Evolutionary conservation across 1,284 basidiomycete genomes (phyloP).

Genomic region (Fistulinella cinereoalba): DNA sequence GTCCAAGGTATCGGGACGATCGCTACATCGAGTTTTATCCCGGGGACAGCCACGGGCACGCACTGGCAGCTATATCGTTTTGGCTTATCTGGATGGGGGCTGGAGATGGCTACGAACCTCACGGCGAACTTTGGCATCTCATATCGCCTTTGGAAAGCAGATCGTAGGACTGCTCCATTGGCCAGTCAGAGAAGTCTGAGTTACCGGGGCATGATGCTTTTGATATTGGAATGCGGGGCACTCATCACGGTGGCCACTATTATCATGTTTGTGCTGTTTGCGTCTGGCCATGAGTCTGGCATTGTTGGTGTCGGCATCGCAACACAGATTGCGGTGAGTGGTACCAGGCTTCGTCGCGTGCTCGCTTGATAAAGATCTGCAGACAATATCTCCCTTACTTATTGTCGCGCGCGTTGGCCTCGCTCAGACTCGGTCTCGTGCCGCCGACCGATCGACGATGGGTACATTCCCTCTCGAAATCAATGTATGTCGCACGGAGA

Average conservation of each 20-base stretch:
- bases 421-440: not conserved
- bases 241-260: slow-evolving; percentile 20
- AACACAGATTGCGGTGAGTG: slow-evolving; percentile 19
- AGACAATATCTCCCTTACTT: slow-evolving; percentile 20
- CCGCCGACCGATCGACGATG: not conserved
- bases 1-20: slow-evolving; percentile 11
- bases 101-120: slow-evolving; percentile 18
- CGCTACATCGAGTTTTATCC: slow-evolving; percentile 17
- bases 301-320: slow-evolving; percentile 18
- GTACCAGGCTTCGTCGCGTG: not conserved
- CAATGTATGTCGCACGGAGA: slow-evolving; percentile 2
- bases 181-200: slow-evolving; percentile 6
- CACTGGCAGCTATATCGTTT: slow-evolving; percentile 3
- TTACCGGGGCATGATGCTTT: slow-evolving; percentile 12
- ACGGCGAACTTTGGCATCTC: slow-evolving; percentile 20
- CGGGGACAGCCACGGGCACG: slow-evolving; percentile 3
- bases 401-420: slow-evolving; percentile 20
- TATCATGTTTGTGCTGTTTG: slow-evolving; percentile 19
- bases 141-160: slow-evolving; percentile 17
- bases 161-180: slow-evolving; percentile 4
- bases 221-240: slow-evolving; percentile 21
- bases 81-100: slow-evolving; percentile 18
- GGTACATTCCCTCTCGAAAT: slow-evolving; percentile 7
- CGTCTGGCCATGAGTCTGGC: slow-evolving; percentile 12
- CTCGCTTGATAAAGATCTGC: not conserved